Percentiles rank a stretch among this genome's conserved stretches.
phyloP scores from a whole-genome alignment of 805 yeast species.

The Ogataea nonfermentans region DNA sequence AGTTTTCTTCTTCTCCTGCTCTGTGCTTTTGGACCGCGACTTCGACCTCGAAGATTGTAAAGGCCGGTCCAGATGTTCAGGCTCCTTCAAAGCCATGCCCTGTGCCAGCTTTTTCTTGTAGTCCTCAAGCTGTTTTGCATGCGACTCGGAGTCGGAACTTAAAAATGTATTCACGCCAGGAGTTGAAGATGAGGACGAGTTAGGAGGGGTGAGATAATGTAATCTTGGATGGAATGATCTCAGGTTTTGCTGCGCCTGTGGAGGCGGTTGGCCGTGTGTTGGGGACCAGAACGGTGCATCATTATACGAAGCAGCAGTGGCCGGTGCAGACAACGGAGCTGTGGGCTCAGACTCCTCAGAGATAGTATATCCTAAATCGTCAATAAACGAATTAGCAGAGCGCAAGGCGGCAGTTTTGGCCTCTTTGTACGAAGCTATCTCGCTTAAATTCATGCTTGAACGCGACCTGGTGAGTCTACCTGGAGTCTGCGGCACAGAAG shows the following conservation, averaged over 20 bases:
- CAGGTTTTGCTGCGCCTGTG: too few relatives aligned
- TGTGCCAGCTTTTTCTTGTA: conserved; percentile 8
- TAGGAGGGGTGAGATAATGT: conserved; percentile 24
- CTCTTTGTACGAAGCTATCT: conserved; percentile 43
- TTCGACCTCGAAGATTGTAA: conserved; percentile 35
- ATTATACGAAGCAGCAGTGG: conserved; percentile 8
- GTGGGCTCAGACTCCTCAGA: conserved; percentile 16
- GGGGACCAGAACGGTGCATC: neutral
- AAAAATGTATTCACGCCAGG: conserved; percentile 10
- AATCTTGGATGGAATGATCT: conserved; percentile 9
- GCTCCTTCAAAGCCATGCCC: conserved; percentile 20
- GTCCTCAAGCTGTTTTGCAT: conserved; percentile 1
- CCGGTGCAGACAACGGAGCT: conserved; percentile 4
- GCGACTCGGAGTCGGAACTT: neutral
- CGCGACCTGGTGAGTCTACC: conserved; percentile 40
- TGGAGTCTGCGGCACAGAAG: conserved; percentile 12
- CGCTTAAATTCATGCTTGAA: conserved; percentile 54
- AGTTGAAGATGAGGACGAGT: conserved; percentile 22
- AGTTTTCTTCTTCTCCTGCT: conserved; percentile 48
- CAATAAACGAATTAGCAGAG: conserved; percentile 15
- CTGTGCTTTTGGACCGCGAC: conserved; percentile 31
- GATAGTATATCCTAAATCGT: conserved; percentile 15
- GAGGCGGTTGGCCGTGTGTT: too few relatives aligned
- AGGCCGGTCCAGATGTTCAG: conserved; percentile 33
- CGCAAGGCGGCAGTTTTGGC: conserved; percentile 30